Evolutionary conservation across 2,329 filamentous ascomycete genomes (phyloP), one percentile per base, ranked within the genome.

Genomic region (Talaromyces sp.): DNA sequence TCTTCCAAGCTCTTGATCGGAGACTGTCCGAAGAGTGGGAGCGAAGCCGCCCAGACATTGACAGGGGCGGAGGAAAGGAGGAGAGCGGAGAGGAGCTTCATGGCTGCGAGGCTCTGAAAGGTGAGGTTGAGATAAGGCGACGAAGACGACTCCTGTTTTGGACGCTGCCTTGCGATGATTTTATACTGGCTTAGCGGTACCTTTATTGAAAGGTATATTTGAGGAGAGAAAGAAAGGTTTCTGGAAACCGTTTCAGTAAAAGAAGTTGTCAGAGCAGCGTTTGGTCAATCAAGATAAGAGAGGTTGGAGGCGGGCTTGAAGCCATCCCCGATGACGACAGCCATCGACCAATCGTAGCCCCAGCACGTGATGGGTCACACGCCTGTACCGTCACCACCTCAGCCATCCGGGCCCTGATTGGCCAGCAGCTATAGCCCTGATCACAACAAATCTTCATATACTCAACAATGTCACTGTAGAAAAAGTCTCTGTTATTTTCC

Each of bases 21-120:
- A 68, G 83, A 80, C 73, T 85, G 82, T 54, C 81, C 79, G 67
- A 85, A 85, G 80, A 83, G 70, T 67, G 81, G 74, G 71, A 81
- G 69, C 71, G 80, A 76, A 11, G 74, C 72, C 68, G 78, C 78
- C 62, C 78, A 76, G 19, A 80, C 75, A 65, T 83, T 78, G 61
- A 83, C 75, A 62, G 79, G 78, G 66, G 81, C 76, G 66, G 80
- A 73, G 67, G 82, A 73, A 66, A 82, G 76, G 66, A 83, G 70
- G 63, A 84, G 68, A 66, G 76, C 67, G 49, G 70, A 68, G 66
- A 74, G 73, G 72, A 80, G 68, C 75, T 79, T 81, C 80, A 82
- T 82, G 66, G 61, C 45, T 61, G 57, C 62, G 49, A 54, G 50
- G 62, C 62, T 66, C 56, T 35, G 1, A 9, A 14, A 33, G 31